Conservation (phyloP, 2,329 filamentous ascomycete species). For the Fusarium odoratissimum region DNA sequence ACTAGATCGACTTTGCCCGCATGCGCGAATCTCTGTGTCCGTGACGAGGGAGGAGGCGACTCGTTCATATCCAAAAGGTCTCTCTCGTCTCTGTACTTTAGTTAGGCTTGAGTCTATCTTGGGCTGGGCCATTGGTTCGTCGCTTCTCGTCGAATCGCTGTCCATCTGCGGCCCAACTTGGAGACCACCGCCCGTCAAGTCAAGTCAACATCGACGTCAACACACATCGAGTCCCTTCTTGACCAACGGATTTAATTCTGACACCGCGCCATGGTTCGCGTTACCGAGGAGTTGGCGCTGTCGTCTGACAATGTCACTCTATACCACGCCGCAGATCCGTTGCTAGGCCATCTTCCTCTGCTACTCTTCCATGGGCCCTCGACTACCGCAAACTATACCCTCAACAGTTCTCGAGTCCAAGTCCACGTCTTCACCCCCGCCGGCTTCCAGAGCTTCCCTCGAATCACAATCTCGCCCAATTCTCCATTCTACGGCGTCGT, state of each 20-base stretch:
- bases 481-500: slow-evolving; percentile 93
- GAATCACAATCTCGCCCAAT: slow-evolving; percentile 92
- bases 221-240: slow-evolving; percentile 25
- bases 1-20: slow-evolving; percentile 21
- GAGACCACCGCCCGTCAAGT: slow-evolving; percentile 30
- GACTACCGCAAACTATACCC: slow-evolving; percentile 85
- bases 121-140: slow-evolving; percentile 1
- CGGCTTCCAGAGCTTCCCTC: slow-evolving; percentile 88
- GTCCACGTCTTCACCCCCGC: slow-evolving; percentile 91
- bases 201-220: slow-evolving; percentile 24
- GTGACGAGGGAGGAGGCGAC: slow-evolving; percentile 41
- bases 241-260: slow-evolving; percentile 37
- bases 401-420: slow-evolving; percentile 93
- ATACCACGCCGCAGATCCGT: slow-evolving; percentile 88
- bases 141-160: slow-evolving; percentile 30
- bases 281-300: slow-evolving; percentile 81
- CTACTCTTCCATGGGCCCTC: slow-evolving; percentile 94
- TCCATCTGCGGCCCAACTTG: slow-evolving; percentile 43
- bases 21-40: slow-evolving; percentile 35
- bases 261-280: slow-evolving; percentile 78
- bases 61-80: slow-evolving; percentile 26
- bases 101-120: background rate
- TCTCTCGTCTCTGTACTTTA: slow-evolving; percentile 19
- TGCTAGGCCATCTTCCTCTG: slow-evolving; percentile 83
- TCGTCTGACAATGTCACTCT: slow-evolving; percentile 85